A percentile compares a stretch with the other conserved stretches of the same genome.
Evolutionary conservation across 306 rosid genomes (phyloP).

Genomic region (Ziziphus jujuba): DNA sequence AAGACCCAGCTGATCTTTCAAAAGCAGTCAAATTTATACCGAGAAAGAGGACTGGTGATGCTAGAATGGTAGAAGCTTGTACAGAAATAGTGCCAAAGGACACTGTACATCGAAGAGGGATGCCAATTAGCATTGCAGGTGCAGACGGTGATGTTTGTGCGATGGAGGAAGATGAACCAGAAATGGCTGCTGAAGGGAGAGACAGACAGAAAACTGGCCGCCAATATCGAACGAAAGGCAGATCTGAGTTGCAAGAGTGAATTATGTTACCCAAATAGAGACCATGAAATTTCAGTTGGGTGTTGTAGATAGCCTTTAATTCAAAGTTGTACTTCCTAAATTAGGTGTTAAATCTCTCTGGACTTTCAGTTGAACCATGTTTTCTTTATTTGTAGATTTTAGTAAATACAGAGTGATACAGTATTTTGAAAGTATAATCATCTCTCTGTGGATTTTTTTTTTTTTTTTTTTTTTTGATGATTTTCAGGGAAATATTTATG

Average conservation of each 20-base stretch:
- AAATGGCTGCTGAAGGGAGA: slow-evolving; percentile 28
- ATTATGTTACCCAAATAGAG: background rate
- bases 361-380: too few relatives aligned
- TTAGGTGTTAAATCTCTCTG: too few relatives aligned
- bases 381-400: too few relatives aligned
- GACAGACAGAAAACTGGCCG: slow-evolving; percentile 55
- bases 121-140: slow-evolving; percentile 46
- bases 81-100: slow-evolving; percentile 45
- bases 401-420: too few relatives aligned
- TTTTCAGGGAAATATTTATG: too few relatives aligned
- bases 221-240: slow-evolving; percentile 61
- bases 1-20: slow-evolving; percentile 52
- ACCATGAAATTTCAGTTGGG: background rate
- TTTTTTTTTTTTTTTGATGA: too few relatives aligned
- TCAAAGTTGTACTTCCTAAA: too few relatives aligned
- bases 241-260: slow-evolving; percentile 41
- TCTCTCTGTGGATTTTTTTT: too few relatives aligned
- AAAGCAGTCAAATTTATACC: slow-evolving; percentile 67
- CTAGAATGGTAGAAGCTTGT: slow-evolving; percentile 52
- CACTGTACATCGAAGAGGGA: slow-evolving; percentile 28
- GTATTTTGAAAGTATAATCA: too few relatives aligned
- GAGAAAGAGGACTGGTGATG: slow-evolving; percentile 68
- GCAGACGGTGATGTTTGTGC: slow-evolving; percentile 59
- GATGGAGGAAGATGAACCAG: slow-evolving; percentile 89
- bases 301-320: too few relatives aligned